Evolutionary conservation across 2,329 filamentous ascomycete genomes (phyloP), one percentile per base, ranked within the genome.

Genomic region (Fusarium pseudoanthophilum): DNA sequence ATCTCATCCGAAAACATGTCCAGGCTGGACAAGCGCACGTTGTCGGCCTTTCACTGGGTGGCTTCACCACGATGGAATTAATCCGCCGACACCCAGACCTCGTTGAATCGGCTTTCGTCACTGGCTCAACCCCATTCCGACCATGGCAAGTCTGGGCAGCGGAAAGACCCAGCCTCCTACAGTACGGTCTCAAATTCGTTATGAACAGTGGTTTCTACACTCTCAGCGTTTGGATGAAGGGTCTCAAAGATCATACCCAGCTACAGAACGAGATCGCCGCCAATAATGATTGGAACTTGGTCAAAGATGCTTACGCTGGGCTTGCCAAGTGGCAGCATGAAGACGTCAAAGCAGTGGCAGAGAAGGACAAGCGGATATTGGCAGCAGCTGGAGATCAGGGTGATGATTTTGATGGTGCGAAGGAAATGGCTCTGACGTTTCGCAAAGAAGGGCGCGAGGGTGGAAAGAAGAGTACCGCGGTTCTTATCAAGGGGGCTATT

Each of bases 31-130:
- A 71, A 5, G 84, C 84, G 1, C 84, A 85, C 63, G 45, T 85
- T 26, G 82, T 84, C 20, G 84, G 83, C 4, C 48, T 85, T 7
- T 85, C 83, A 1, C 79, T 83, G 21, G 83, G 83, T 10, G 83
- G 11, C 82, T 80, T 67, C 5, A 51, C 57, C 6, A 42, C 64
- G 2, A 69, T 64, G 64, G 57, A 69, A 9, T 13, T 69, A 20
- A 36, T 69, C 7, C 57, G 43, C 16, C 56, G 63, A 5, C 43
- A 70, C 15, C 28, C 66, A 28, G 18, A 49, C 11, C 60, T 64
- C 80, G 74, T 67, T 49, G 55, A 71, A 78, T 39, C 72, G 80
- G 11, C 79, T 68, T 43, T 74, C 57, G 18, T 69, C 18, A 73
- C 78, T 11, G 75, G 82, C 36, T 81, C 83, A 0, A 77, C 80